Evolutionary conservation across 148 eudicot genomes (phyloP).

Genomic region (Vaccinium darrowii): DNA sequence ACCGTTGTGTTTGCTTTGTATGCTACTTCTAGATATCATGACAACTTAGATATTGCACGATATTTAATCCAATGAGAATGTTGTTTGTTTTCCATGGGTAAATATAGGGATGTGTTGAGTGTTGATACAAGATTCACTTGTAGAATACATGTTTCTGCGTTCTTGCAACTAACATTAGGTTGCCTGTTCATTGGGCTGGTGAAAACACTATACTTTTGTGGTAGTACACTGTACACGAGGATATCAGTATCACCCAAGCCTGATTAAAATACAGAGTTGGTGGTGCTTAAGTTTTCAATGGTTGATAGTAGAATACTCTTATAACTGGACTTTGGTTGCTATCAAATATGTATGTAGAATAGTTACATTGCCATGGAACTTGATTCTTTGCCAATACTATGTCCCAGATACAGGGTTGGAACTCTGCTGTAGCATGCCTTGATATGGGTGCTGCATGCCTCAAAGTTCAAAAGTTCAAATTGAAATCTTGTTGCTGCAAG

Average conservation of each 20-base stretch:
- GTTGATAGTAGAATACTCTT: not conserved
- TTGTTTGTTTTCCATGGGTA: not conserved
- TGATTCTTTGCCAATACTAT: not conserved
- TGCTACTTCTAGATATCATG: not conserved
- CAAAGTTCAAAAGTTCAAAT: not conserved
- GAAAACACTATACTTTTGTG: not conserved
- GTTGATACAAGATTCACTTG: not conserved
- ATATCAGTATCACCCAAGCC: not conserved
- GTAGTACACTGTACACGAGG: not conserved
- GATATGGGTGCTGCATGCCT: conserved; percentile 1
- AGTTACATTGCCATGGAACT: not conserved
- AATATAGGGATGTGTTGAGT: not conserved
- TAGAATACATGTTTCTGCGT: conserved; percentile 1
- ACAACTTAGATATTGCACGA: not conserved
- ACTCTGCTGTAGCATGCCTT: not conserved
- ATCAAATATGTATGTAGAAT: not conserved
- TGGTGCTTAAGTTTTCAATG: not conserved
- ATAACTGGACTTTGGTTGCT: not conserved
- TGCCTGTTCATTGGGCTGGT: not conserved
- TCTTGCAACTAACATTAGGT: not conserved
- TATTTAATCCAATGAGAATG: not conserved
- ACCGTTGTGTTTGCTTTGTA: not conserved
- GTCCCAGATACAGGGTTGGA: not conserved
- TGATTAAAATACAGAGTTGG: not conserved
- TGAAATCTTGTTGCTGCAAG: not conserved